phyloP scores from a whole-genome alignment of 306 rosid species.

The Vigna mungo region DNA sequence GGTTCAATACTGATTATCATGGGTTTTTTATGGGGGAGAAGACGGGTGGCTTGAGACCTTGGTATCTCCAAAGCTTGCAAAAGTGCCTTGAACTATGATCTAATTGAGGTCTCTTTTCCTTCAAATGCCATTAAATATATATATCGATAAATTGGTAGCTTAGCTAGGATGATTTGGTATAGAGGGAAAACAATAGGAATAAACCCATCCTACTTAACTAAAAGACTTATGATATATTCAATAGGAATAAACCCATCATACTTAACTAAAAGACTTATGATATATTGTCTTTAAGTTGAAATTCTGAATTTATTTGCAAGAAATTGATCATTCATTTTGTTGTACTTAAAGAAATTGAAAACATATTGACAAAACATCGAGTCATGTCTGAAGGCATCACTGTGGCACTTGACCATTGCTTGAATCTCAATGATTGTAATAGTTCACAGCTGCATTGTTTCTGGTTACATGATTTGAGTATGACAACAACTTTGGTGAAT shows the following conservation, averaged over 20 bases:
- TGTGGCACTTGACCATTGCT: conserved; percentile 6
- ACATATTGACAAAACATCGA: conserved; percentile 10
- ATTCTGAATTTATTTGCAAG: conserved; percentile 29
- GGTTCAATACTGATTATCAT: conserved; percentile 19
- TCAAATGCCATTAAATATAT: conserved; percentile 24
- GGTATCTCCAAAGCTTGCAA: conserved; percentile 2
- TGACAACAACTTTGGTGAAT: conserved; percentile 33
- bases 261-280: conserved; percentile 20
- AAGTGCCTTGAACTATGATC: conserved; percentile 11
- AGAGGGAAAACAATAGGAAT: not conserved
- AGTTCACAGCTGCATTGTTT: conserved; percentile 7
- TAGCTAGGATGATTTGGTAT: conserved; percentile 7
- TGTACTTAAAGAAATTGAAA: conserved; percentile 11
- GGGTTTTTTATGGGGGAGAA: not conserved
- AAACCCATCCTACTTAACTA: conserved; percentile 1
- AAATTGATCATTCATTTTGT: conserved; percentile 32
- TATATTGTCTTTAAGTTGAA: conserved; percentile 8
- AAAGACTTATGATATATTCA: conserved; percentile 17
- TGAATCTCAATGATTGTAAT: conserved; percentile 19
- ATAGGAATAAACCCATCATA: no score
- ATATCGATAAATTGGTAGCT: not conserved
- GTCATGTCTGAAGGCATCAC: conserved; percentile 29
- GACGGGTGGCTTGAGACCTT: conserved; percentile 8
- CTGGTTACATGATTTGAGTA: conserved; percentile 11
- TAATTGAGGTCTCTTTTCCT: conserved; percentile 14